These are phyloP conservation scores for Trypanosoma boissoni DNA, from an alignment of 208 protist genomes.

Conservation along the genomic window DNA sequence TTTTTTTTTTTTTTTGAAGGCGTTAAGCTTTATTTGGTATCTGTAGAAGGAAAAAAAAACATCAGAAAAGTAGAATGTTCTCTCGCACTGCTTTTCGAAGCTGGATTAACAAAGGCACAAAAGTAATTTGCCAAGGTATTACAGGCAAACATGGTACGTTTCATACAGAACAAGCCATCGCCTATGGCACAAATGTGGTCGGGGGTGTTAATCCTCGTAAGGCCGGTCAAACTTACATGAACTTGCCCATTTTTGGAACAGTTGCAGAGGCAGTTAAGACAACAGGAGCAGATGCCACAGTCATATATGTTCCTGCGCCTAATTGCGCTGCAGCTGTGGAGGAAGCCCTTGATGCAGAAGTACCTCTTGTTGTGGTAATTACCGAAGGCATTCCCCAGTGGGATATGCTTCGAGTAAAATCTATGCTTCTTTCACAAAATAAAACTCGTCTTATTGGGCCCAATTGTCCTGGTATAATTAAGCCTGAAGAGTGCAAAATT, in stretches of 20 bases:
- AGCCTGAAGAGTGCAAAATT: slow-evolving; percentile 99
- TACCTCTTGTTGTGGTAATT: slow-evolving; percentile 97
- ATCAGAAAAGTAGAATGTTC: slow-evolving; percentile 47
- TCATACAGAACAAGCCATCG: slow-evolving; percentile 96
- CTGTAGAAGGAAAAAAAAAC: slow-evolving; percentile 16
- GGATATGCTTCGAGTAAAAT: slow-evolving; percentile 96
- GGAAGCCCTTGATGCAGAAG: slow-evolving; percentile 97
- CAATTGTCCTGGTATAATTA: slow-evolving; percentile 99
- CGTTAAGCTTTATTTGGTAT: neutral
- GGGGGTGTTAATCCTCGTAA: slow-evolving; percentile 97
- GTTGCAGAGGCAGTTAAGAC: slow-evolving; percentile 86
- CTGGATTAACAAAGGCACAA: slow-evolving; percentile 95
- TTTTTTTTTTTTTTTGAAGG: slow-evolving; percentile 12
- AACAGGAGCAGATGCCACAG: slow-evolving; percentile 93
- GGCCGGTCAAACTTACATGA: slow-evolving; percentile 93
- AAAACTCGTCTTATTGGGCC: slow-evolving; percentile 97
- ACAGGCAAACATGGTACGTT: slow-evolving; percentile 99
- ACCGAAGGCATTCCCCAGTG: slow-evolving; percentile 99
- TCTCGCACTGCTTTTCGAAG: slow-evolving; percentile 48
- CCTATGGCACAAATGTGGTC: slow-evolving; percentile 98
- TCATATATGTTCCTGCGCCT: slow-evolving; percentile 98
- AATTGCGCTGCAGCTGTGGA: slow-evolving; percentile 94
- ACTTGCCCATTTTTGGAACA: slow-evolving; percentile 95
- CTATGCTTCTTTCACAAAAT: slow-evolving; percentile 88
- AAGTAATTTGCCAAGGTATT: slow-evolving; percentile 98